Conservation (phyloP, 257 asterid species). For the Scutellaria minor region DNA sequence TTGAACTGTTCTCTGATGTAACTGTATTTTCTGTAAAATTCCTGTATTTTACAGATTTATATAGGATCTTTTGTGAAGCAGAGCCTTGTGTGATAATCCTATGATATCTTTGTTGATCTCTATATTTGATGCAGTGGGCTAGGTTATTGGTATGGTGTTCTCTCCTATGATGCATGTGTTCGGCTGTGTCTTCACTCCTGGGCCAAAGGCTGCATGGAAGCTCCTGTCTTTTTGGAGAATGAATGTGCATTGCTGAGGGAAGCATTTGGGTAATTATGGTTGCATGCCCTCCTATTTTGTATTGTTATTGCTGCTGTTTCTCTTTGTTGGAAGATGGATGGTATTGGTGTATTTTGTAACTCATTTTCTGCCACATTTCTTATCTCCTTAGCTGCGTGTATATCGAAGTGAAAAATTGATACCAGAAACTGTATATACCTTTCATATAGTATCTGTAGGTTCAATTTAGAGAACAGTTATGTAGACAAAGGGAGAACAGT, state of each 20-base stretch:
- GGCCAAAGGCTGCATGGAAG: conserved; percentile 78
- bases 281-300: conserved; percentile 20
- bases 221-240: conserved; percentile 79
- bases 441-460: background rate
- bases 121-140: conserved; percentile 64
- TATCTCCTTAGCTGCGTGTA: background rate
- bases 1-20: conserved; percentile 3
- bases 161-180: conserved; percentile 91
- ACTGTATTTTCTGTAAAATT: background rate
- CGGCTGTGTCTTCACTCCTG: conserved; percentile 93
- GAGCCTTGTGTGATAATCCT: conserved; percentile 1
- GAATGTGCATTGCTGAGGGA: conserved; percentile 85
- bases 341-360: background rate
- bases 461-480: background rate
- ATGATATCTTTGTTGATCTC: conserved; percentile 30
- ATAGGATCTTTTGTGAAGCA: background rate
- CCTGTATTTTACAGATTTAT: background rate
- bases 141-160: conserved; percentile 77
- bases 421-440: background rate
- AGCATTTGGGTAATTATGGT: conserved; percentile 68
- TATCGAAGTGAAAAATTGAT: conserved; percentile 7
- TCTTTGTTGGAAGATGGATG: conserved; percentile 22
- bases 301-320: conserved; percentile 7
- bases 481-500: background rate
- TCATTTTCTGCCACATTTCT: background rate